phyloP scores from a whole-genome alignment of 805 yeast species.

The Tetrapisispora taiwanensis region DNA sequence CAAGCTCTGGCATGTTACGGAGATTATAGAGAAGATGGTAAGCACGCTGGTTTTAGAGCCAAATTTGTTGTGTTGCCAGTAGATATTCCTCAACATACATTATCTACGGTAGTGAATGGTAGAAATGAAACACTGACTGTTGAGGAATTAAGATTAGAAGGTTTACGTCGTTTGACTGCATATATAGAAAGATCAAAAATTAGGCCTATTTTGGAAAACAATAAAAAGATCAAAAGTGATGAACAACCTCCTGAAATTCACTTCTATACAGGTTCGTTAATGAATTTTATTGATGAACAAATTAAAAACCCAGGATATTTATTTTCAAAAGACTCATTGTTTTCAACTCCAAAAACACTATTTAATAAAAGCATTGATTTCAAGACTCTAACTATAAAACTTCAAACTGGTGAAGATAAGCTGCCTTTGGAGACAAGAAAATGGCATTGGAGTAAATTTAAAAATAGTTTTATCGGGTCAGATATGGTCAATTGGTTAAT shows the following conservation, averaged over 20 bases:
- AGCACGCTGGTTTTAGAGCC: constrained; percentile 49
- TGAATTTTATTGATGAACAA: constrained; percentile 49
- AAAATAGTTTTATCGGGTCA: constrained; percentile 72
- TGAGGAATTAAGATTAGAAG: constrained; percentile 91
- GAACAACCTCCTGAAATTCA: constrained; percentile 63
- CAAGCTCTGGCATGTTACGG: constrained; percentile 87
- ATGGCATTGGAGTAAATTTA: constrained; percentile 83
- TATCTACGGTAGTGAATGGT: constrained; percentile 32
- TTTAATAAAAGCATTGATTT: constrained; percentile 44
- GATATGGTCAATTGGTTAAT: constrained; percentile 81
- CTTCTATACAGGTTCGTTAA: constrained; percentile 81
- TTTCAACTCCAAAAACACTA: constrained; percentile 24
- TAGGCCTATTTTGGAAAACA: constrained; percentile 34
- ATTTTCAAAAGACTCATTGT: constrained; percentile 28
- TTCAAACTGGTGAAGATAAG: constrained; percentile 53
- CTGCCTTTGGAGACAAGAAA: constrained; percentile 63
- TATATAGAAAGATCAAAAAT: constrained; percentile 50
- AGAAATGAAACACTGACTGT: constrained; percentile 55
- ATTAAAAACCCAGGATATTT: constrained; percentile 33
- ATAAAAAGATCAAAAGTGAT: constrained; percentile 27
- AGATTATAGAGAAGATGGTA: constrained; percentile 48
- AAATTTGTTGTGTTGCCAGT: constrained; percentile 81
- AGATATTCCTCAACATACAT: constrained; percentile 47
- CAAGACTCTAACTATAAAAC: constrained; percentile 45
- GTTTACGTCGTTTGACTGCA: constrained; percentile 58